Base-by-base conservation (phyloP, 228 moss, liverwort and hornwort genomes). In the Sphagnum fallax region DNA sequence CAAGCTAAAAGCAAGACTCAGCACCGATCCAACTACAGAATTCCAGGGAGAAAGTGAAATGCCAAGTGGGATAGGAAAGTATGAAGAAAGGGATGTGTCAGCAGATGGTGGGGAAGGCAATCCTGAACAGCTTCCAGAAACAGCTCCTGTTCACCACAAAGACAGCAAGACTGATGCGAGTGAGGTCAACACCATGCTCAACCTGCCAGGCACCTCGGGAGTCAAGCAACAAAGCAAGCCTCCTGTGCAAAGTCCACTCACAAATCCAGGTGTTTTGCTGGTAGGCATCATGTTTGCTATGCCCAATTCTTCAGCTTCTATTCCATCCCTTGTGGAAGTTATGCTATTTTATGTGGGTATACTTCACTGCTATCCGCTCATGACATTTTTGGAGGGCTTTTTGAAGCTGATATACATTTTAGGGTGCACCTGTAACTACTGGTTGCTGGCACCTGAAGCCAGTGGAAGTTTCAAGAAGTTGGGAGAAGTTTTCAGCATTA, bases 161-260 rank as follows among this genome's bases (percentile, higher is more conserved):
- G 86, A 82, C 50, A 86, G 86, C 75, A 86, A 82, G 71, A 80
- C 86, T 5, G 82, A 86, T 80, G 82, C 80, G 8, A 82, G 80
- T 69, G 86, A 86, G 77, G 86, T 86, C 13, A 86, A 86, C 50
- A 86, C 86, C 52, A 86, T 86, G 82, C 71, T 86, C 57, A 86
- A 86, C 72, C 57, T 73, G 71, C 82, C 77, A 8, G 80, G 67
- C 5, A 72, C 77, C 62, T 77, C 82, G 10, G 82, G 77, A 47
- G 82, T 71, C 48, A 80, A 86, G 66, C 70, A 58, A n/a, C 72
- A 73, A 47, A 75, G 73, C 77, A 80, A 82, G 75, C 71, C 82
- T 62, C 80, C 86, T 50, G 75, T 80, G 51, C 72, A 75, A 69
- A 78, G 59, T 70, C 77, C 75, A 51, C 69, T 69, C 6, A 68